These are phyloP conservation scores for Heritiera littoralis DNA, from an alignment of 345 rosid genomes.

Conservation along the genomic window DNA sequence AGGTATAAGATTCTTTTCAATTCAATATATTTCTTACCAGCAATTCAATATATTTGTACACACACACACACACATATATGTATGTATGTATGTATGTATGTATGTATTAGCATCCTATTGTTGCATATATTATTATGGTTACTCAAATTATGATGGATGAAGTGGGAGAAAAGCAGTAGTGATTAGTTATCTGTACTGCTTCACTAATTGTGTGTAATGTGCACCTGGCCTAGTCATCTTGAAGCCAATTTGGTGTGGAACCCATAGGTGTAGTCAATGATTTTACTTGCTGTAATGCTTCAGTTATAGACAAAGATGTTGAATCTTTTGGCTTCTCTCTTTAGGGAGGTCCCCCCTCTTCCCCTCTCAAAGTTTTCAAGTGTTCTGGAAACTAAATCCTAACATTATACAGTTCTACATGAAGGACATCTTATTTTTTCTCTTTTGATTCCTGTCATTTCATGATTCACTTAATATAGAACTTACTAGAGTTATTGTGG, in stretches of 20 bases:
- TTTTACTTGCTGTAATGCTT: neutral
- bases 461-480: slow-evolving; percentile 11
- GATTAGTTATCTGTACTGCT: neutral
- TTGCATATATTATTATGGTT: neutral
- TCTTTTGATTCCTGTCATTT: neutral
- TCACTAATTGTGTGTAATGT: neutral
- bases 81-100: neutral
- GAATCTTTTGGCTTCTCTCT: neutral
- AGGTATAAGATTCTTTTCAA: slow-evolving; percentile 47
- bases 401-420: neutral
- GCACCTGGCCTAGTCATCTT: neutral
- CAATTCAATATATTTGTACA: neutral
- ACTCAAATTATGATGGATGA: slow-evolving; percentile 2
- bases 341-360: neutral
- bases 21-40: slow-evolving; percentile 4
- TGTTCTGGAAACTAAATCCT: neutral
- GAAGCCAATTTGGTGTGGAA: neutral
- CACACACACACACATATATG: too few species aligned
- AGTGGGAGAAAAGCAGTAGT: slow-evolving; percentile 3
- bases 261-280: neutral
- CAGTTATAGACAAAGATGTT: neutral
- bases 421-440: neutral
- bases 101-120: neutral
- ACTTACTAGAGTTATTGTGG: neutral
- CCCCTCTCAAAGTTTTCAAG: neutral